Evolutionary conservation across 2,329 filamentous ascomycete genomes (phyloP).

Genomic region (Aspergillus oerlinghausenensis): DNA sequence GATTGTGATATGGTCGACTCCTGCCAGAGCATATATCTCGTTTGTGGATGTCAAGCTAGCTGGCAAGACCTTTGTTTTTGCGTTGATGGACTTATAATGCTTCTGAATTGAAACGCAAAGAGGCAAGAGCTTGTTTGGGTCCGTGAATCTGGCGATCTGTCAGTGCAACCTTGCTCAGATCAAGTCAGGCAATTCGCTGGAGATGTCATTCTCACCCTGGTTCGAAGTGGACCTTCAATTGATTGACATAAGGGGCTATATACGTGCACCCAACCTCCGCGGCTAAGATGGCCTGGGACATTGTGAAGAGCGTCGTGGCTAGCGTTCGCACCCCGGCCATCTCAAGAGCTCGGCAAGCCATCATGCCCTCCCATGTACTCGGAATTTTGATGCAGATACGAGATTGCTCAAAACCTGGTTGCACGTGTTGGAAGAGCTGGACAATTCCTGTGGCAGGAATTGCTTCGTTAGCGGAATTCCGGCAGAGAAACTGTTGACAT

Average conservation of each 20-base stretch:
- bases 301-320: slow-evolving; percentile 60
- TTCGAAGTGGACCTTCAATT: slow-evolving; percentile 60
- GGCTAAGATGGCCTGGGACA: slow-evolving; percentile 57
- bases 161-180: background rate
- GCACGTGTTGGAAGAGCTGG: slow-evolving; percentile 44
- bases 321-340: slow-evolving; percentile 53
- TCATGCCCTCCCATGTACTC: slow-evolving; percentile 59
- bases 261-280: slow-evolving; percentile 56
- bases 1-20: slow-evolving; percentile 57
- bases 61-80: slow-evolving; percentile 50
- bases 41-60: slow-evolving; percentile 55
- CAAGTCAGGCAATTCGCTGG: background rate
- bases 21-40: slow-evolving; percentile 56
- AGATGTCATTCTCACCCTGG: slow-evolving; percentile 18
- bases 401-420: slow-evolving; percentile 41
- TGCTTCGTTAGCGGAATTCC: background rate
- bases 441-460: slow-evolving; percentile 44
- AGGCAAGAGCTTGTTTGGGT: slow-evolving; percentile 35
- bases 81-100: slow-evolving; percentile 45
- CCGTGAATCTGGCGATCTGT: slow-evolving; percentile 19
- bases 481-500: slow-evolving; percentile 12
- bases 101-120: slow-evolving; percentile 50
- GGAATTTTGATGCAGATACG: slow-evolving; percentile 62
- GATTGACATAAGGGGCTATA: slow-evolving; percentile 62
- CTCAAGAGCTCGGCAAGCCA: slow-evolving; percentile 55